Conservation (phyloP, 345 rosid species). For the Limnanthes douglasii region DNA sequence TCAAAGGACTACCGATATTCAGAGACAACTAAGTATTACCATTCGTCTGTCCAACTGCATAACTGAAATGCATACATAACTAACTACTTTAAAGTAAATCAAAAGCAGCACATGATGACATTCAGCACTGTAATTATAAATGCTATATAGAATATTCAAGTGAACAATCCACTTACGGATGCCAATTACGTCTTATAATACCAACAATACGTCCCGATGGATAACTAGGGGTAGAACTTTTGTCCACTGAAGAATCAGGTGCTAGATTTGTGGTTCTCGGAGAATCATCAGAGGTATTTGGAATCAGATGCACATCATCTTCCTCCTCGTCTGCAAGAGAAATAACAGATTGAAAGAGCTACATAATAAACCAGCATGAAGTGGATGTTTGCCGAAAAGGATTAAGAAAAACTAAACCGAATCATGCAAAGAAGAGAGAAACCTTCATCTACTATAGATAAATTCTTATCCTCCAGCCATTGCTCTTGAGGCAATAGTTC, state of each 20-base stretch:
- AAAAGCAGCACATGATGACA: no score
- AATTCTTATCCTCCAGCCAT: constrained; percentile 70
- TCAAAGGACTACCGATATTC: no score
- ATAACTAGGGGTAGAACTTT: constrained; percentile 25
- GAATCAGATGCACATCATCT: constrained; percentile 75
- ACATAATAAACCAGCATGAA: no score
- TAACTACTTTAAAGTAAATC: no score
- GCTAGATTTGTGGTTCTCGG: constrained; percentile 49
- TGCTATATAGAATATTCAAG: no score
- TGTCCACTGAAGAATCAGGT: constrained; percentile 21
- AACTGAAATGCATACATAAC: no score
- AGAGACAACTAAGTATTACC: no score
- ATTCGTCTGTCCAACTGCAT: no score
- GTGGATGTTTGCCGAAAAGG: constrained; percentile 1
- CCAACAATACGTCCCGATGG: constrained; percentile 88
- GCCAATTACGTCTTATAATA: constrained; percentile 93
- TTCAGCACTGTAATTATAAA: no score
- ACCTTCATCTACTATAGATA: constrained; percentile 87
- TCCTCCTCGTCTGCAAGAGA: constrained; percentile 78
- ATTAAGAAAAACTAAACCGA: not conserved
- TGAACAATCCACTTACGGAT: constrained; percentile 67
- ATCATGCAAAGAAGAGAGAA: not conserved
- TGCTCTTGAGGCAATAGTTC: constrained; percentile 84
- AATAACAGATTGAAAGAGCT: no score
- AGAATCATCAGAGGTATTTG: constrained; percentile 91